Base-by-base conservation (phyloP, 2,329 filamentous ascomycete species). In the Fusarium oligoseptatum region DNA sequence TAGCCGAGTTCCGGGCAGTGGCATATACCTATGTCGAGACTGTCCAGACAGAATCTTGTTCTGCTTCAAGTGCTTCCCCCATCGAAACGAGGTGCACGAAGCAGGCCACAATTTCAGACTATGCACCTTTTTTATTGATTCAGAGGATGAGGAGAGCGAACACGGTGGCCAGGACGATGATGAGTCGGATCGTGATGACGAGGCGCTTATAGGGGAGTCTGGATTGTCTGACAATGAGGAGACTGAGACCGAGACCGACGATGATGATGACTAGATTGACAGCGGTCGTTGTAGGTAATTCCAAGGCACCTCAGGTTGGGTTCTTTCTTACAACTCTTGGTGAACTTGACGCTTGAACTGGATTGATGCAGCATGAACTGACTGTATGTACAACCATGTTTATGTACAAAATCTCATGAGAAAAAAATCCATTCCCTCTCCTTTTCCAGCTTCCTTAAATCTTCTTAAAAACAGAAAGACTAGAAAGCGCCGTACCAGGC, bases 391-490 rank as follows among this genome's bases (percentile, higher is more conserved):
- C 29, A 17, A 27, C 24, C 24, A 32, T 32, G 24, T 29, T 7
- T 52, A 29, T 45, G 24, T 52, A 32, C 15, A 52, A n/a, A 12
- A 1, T 29, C 7, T 29, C 9, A n/a, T 52, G 24, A 45, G 7
- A 45, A 45, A 0, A 24, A 29, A 29, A 6, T 2, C 24, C 6
- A 32, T 29, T 32, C 17, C 48, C 17, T n/a, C 24, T 9, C 6
- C 48, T 14, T 32, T 32, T 24, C 17, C 48, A 32, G 4, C 24
- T n/a, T 32, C 7, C 7, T 6, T 67, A 88, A n/a, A 90, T 85
- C n/a, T 82, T 81, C 12, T 79, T 82, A 72, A 92, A 91, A 2
- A 89, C 89, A 37, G 84, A 82, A 77, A 92, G 79, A 78, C 91
- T 92, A 14, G 85, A 87, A 74, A 90, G 84, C 6, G 87, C 89